phyloP scores from a whole-genome alignment of 306 rosid species.

The Pyrus pyrifolia region DNA sequence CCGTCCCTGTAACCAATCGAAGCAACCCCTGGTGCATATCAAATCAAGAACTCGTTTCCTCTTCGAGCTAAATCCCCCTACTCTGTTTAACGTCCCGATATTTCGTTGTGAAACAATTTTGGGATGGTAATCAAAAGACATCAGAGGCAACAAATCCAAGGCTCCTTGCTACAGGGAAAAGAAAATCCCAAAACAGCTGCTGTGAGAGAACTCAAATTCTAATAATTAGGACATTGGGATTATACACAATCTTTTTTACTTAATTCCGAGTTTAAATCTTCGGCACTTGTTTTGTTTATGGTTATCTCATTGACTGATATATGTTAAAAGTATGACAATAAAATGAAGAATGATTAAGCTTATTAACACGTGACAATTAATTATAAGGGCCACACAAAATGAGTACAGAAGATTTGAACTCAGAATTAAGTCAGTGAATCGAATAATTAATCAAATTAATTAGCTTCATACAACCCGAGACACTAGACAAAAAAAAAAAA shows the following conservation, averaged over 20 bases:
- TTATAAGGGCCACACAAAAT: too few species aligned
- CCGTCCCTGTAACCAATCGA: too few species aligned
- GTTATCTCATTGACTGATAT: too few species aligned
- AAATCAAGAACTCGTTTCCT: too few species aligned
- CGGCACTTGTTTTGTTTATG: too few species aligned
- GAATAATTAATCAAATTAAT: neutral
- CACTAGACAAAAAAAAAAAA: neutral
- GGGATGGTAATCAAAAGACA: neutral
- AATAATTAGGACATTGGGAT: neutral
- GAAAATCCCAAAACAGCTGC: neutral
- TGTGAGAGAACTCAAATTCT: neutral
- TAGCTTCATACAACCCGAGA: neutral
- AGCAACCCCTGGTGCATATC: neutral
- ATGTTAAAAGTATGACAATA: too few species aligned
- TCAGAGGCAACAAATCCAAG: neutral
- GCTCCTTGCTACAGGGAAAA: neutral
- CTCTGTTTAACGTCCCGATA: too few species aligned
- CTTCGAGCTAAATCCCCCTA: too few species aligned
- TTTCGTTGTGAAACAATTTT: neutral
- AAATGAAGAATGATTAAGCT: too few species aligned
- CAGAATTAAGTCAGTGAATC: neutral
- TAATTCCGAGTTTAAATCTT: too few species aligned
- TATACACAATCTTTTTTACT: neutral
- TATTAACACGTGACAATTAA: too few species aligned
- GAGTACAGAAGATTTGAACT: too few species aligned